Evolutionary conservation across 495 filamentous ascomycete species (phyloP).

Genomic region (Podospora bellae-mahoneyi): DNA sequence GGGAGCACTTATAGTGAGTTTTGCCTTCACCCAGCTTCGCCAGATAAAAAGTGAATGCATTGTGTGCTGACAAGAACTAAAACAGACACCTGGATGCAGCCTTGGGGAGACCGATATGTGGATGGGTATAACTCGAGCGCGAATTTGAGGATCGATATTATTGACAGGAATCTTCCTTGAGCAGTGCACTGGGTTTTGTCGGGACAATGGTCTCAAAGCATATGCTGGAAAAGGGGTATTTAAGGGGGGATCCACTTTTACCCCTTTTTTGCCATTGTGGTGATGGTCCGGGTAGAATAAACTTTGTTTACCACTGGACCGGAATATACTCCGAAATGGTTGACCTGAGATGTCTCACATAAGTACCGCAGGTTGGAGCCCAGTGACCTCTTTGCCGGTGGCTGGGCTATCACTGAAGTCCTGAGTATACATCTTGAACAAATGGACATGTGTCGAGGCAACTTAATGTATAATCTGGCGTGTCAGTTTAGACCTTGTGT

Average conservation of each 20-base stretch:
- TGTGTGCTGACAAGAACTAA: neutral
- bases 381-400: neutral
- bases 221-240: no score
- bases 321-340: neutral
- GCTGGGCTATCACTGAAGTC: neutral
- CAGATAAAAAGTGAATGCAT: neutral
- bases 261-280: no score
- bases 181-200: no score
- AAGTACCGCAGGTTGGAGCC: neutral
- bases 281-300: no score
- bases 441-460: no score
- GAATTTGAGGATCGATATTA: neutral
- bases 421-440: neutral
- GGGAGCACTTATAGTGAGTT: constrained; percentile 20
- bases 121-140: constrained; percentile 6
- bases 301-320: neutral
- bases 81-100: constrained; percentile 18
- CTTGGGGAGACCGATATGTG: constrained; percentile 18
- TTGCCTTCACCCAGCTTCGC: neutral
- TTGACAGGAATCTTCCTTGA: neutral
- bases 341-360: neutral
- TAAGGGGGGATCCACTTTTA: no score
- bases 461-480: no score
- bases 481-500: no score
- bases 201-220: no score